Conservation (phyloP, 139 green algal genomes). For the Micractinium conductrix region DNA sequence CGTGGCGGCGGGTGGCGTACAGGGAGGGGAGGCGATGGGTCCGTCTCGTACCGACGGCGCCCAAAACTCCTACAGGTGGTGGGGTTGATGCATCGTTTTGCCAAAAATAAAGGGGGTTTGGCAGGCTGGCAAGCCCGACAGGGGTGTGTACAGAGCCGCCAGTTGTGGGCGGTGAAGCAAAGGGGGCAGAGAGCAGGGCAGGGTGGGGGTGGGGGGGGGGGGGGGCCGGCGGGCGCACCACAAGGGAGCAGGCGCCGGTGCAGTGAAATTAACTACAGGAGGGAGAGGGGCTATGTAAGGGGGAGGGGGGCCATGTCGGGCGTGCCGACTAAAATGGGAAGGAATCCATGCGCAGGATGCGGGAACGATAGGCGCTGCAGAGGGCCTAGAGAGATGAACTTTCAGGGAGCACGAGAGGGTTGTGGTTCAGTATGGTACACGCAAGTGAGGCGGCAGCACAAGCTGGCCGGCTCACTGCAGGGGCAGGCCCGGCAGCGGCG, state of each 20-base stretch:
- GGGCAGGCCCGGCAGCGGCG: background rate
- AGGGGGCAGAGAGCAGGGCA: too few species aligned
- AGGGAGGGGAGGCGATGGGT: too few species aligned
- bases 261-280: background rate
- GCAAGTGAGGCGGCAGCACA: too few species aligned
- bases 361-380: background rate
- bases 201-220: background rate
- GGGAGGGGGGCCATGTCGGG: background rate
- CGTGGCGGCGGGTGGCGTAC: too few species aligned
- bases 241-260: background rate
- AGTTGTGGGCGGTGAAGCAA: too few species aligned
- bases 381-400: too few species aligned
- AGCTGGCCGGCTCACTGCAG: background rate
- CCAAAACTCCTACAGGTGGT: too few species aligned
- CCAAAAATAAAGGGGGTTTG: background rate
- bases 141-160: too few species aligned
- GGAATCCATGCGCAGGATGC: background rate
- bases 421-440: too few species aligned
- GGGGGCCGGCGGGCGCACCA: background rate
- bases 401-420: too few species aligned
- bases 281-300: background rate
- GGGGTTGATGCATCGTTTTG: too few species aligned
- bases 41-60: too few species aligned
- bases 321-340: background rate
- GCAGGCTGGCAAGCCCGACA: background rate